phyloP scores from a whole-genome alignment of 2,329 filamentous ascomycete species.

The Colletotrichum eremochloae region DNA sequence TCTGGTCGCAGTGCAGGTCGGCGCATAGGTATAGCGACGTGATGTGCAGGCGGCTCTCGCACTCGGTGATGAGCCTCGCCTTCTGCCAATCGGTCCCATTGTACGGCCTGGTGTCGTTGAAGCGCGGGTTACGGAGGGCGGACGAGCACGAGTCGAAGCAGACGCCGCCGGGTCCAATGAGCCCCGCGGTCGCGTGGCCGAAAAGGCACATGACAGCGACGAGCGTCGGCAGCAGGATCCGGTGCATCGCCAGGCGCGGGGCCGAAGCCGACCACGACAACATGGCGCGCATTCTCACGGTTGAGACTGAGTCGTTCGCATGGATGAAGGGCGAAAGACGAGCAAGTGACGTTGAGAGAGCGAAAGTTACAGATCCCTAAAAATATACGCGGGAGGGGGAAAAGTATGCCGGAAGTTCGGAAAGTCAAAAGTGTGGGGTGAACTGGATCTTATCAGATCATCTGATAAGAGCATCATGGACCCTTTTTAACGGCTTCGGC shows the following conservation, averaged over 20 bases:
- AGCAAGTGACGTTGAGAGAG: not conserved
- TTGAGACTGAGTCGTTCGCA: conserved; percentile 17
- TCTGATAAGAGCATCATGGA: conserved; percentile 32
- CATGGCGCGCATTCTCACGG: conserved; percentile 34
- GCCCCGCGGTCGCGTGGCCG: conserved; percentile 21
- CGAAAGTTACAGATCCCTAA: not conserved
- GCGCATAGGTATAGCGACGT: conserved; percentile 56
- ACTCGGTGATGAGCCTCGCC: conserved; percentile 45
- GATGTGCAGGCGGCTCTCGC: conserved; percentile 48
- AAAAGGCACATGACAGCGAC: conserved; percentile 29
- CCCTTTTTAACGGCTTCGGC: conserved; percentile 7
- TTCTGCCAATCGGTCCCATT: conserved; percentile 36
- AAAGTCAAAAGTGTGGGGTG: conserved; percentile 1
- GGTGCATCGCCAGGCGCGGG: conserved; percentile 2
- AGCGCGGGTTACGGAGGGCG: conserved; percentile 48
- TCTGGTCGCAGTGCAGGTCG: conserved; percentile 51
- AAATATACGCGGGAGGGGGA: not conserved
- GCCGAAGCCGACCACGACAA: conserved; percentile 17
- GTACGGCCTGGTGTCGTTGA: conserved; percentile 47
- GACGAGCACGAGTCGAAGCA: conserved; percentile 53
- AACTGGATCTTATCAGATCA: conserved; percentile 44
- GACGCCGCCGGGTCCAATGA: conserved; percentile 25
- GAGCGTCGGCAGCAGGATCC: not conserved
- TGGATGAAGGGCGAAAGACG: not conserved
- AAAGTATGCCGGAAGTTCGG: conserved; percentile 13